Conservation (phyloP, 257 asterid species). For the Marsdenia floribunda region DNA sequence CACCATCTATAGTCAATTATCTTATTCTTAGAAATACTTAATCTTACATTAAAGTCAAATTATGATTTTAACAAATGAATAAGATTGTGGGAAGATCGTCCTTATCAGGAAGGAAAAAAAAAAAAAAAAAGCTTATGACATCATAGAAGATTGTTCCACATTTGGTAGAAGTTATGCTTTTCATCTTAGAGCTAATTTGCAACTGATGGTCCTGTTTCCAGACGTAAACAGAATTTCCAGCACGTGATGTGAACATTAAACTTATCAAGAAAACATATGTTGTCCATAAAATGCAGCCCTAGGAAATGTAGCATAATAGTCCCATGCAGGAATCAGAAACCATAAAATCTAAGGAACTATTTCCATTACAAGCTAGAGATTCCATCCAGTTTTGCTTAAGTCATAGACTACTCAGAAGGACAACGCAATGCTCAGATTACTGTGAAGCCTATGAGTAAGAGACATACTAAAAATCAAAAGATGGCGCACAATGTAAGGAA, state of each 20-base stretch:
- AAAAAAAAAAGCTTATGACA: neutral
- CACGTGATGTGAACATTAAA: neutral
- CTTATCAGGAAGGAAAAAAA: too few species aligned
- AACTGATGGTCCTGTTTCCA: neutral
- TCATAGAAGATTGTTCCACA: neutral
- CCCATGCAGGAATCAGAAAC: neutral
- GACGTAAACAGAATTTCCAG: neutral
- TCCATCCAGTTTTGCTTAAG: neutral
- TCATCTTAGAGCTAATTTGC: neutral
- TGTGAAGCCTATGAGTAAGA: neutral
- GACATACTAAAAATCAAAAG: neutral
- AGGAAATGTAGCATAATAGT: neutral
- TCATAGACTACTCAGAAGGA: neutral
- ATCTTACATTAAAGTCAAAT: neutral
- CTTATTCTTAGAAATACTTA: neutral
- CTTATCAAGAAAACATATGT: neutral
- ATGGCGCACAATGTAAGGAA: neutral
- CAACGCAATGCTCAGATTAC: neutral
- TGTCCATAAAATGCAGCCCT: neutral
- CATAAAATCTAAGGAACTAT: neutral
- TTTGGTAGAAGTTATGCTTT: neutral
- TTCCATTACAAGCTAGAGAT: neutral
- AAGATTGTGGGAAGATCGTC: neutral
- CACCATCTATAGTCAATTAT: neutral
- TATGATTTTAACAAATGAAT: neutral